These are phyloP conservation scores for Vaccinium corymbosum DNA, from an alignment of 148 eudicot genomes.

Conservation along the genomic window DNA sequence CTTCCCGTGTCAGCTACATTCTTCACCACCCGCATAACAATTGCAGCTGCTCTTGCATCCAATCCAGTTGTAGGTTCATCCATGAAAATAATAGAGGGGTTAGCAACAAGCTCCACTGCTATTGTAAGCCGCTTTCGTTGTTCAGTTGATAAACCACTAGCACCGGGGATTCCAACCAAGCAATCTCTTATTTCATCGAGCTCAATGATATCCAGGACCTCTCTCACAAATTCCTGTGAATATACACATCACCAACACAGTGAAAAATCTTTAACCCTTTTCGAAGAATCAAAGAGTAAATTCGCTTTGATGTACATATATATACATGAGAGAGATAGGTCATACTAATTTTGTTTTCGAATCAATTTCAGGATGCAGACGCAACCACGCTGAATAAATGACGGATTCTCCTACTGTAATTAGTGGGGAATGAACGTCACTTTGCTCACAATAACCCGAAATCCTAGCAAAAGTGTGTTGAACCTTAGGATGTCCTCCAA, in stretches of 20 bases:
- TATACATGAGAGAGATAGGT: neutral
- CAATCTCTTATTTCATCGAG: conserved; percentile 57
- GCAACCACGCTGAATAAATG: conserved; percentile 78
- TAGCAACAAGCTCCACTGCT: conserved; percentile 83
- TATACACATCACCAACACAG: neutral
- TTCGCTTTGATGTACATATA: too few species aligned
- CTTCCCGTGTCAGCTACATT: conserved; percentile 72
- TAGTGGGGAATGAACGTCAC: conserved; percentile 75
- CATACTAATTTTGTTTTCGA: conserved; percentile 54
- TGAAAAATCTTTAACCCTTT: neutral
- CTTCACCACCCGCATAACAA: conserved; percentile 76
- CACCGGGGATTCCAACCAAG: conserved; percentile 64
- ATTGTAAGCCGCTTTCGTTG: conserved; percentile 80
- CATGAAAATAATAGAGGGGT: conserved; percentile 81
- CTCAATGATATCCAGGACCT: conserved; percentile 74
- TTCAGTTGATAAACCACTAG: conserved; percentile 72
- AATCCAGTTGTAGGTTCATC: conserved; percentile 87
- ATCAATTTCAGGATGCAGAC: conserved; percentile 64
- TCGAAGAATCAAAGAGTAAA: neutral
- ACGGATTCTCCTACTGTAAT: conserved; percentile 77
- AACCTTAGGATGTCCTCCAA: conserved; percentile 67
- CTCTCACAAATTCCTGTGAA: conserved; percentile 59
- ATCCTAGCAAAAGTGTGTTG: conserved; percentile 76
- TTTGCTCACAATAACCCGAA: conserved; percentile 87
- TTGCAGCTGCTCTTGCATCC: conserved; percentile 86